phyloP scores from a whole-genome alignment of 2,329 filamentous ascomycete genomes.

The Geosmithia morbida region DNA sequence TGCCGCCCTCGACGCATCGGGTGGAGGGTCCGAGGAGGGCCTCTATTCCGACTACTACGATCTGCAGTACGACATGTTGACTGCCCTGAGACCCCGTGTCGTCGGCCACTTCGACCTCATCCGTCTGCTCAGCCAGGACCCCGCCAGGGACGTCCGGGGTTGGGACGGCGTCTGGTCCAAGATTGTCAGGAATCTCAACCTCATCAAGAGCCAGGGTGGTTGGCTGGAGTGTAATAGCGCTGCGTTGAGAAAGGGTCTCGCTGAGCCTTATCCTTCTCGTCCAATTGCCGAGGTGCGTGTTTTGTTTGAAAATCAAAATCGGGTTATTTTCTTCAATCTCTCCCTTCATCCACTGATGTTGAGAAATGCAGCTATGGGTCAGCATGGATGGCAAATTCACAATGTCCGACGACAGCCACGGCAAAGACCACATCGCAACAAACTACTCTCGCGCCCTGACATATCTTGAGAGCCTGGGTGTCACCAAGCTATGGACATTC shows the following conservation, averaged over 20 bases:
- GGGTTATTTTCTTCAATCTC: neutral
- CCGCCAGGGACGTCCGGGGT: slow-evolving; percentile 41
- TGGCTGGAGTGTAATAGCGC: slow-evolving; percentile 84
- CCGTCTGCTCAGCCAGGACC: slow-evolving; percentile 59
- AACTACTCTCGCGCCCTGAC: slow-evolving; percentile 61
- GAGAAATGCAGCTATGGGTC: slow-evolving; percentile 46
- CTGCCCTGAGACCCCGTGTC: slow-evolving; percentile 54
- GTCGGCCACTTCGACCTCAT: slow-evolving; percentile 94
- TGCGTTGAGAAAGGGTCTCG: slow-evolving; percentile 76
- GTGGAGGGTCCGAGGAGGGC: slow-evolving; percentile 44
- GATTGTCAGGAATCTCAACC: slow-evolving; percentile 59
- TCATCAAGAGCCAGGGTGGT: slow-evolving; percentile 59
- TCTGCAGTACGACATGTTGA: slow-evolving; percentile 69
- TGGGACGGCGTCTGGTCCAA: slow-evolving; percentile 58
- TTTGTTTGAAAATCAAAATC: too few species aligned
- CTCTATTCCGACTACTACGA: slow-evolving; percentile 82
- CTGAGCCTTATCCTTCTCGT: slow-evolving; percentile 74
- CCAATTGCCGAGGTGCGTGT: slow-evolving; percentile 58
- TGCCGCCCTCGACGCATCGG: slow-evolving; percentile 17
- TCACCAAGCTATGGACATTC: slow-evolving; percentile 47
- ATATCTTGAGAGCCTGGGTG: slow-evolving; percentile 54
- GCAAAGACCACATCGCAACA: slow-evolving; percentile 71
- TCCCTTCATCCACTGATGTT: too few species aligned
- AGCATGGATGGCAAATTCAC: slow-evolving; percentile 67
- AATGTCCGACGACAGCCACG: slow-evolving; percentile 90